Conservation (phyloP, 2,329 filamentous ascomycete genomes). For the Ceratocystis destructans region DNA sequence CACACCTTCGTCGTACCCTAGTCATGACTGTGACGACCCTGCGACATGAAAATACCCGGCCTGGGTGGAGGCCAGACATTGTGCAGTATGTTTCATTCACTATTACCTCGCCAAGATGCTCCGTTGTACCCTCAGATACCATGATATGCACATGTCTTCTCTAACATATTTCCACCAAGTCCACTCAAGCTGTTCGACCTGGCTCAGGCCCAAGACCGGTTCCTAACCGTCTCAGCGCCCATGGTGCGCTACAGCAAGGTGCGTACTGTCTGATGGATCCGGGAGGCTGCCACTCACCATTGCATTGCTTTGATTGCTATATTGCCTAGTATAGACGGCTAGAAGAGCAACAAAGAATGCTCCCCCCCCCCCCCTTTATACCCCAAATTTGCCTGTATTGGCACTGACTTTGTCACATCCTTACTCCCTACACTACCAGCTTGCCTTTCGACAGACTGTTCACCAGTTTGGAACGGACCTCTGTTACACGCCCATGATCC, state of each 20-base stretch:
- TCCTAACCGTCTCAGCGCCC: slow-evolving; percentile 48
- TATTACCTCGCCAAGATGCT: background rate
- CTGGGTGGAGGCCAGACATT: slow-evolving; percentile 13
- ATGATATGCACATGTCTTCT: background rate
- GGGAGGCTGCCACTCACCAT: background rate
- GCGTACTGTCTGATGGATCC: slow-evolving; percentile 16
- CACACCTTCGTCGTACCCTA: background rate
- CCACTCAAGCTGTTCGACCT: slow-evolving; percentile 47
- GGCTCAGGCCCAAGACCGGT: slow-evolving; percentile 37
- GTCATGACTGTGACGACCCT: slow-evolving; percentile 6
- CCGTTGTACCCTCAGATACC: background rate
- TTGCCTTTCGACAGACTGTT: slow-evolving; percentile 56
- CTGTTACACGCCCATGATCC: slow-evolving; percentile 59
- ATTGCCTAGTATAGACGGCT: background rate
- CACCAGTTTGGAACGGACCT: slow-evolving; percentile 51
- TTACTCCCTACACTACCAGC: slow-evolving; percentile 29
- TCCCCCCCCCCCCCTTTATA: background rate
- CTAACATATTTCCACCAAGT: slow-evolving; percentile 26
- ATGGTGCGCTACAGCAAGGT: slow-evolving; percentile 55
- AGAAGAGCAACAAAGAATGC: background rate
- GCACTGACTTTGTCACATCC: background rate
- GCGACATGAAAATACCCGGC: background rate
- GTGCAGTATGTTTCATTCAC: slow-evolving; percentile 13
- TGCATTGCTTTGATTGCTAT: background rate
- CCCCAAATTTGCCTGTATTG: background rate